A percentile compares a stretch with the other conserved stretches of the same genome.
Conservation (phyloP, 768 basidiomycete genomes). For the Gautieria morchelliformis region DNA sequence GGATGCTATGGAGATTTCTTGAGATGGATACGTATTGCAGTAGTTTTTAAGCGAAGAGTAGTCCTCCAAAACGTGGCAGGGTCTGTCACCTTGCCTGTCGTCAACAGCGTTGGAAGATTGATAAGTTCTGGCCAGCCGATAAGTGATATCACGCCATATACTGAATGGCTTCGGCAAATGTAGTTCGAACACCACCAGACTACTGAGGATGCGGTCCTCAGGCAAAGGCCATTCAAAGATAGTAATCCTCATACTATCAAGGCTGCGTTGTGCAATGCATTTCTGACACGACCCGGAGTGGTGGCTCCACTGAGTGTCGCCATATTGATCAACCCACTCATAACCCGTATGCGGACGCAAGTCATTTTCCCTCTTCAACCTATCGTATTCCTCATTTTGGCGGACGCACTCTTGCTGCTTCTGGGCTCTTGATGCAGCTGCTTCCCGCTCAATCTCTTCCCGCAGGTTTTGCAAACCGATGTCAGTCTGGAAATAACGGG, state of each 20-base stretch:
- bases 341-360: conserved; percentile 8
- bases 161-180: conserved; percentile 28
- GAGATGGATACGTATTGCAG: not conserved
- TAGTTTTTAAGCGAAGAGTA: not conserved
- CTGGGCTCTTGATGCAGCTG: conserved; percentile 10
- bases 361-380: conserved; percentile 10
- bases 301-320: not conserved
- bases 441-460: conserved; percentile 20
- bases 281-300: conserved; percentile 15
- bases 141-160: conserved; percentile 36
- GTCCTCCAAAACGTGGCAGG: not conserved
- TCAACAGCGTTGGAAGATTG: not conserved
- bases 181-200: conserved; percentile 34
- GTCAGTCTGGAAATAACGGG: conserved; percentile 26
- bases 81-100: not conserved
- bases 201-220: conserved; percentile 9
- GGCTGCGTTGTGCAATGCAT: conserved; percentile 18
- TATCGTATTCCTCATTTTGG: conserved; percentile 15
- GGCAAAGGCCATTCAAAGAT: conserved; percentile 43
- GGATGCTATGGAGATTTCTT: conserved; percentile 29
- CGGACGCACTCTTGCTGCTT: conserved; percentile 21
- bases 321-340: not conserved
- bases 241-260: conserved; percentile 18
- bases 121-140: conserved; percentile 15
- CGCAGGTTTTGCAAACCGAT: conserved; percentile 15